A percentile compares a stretch with the other conserved stretches of the same genome.
These are phyloP conservation scores for Kwoniella europaea DNA, from an alignment of 768 basidiomycete genomes.

Conservation along the genomic window DNA sequence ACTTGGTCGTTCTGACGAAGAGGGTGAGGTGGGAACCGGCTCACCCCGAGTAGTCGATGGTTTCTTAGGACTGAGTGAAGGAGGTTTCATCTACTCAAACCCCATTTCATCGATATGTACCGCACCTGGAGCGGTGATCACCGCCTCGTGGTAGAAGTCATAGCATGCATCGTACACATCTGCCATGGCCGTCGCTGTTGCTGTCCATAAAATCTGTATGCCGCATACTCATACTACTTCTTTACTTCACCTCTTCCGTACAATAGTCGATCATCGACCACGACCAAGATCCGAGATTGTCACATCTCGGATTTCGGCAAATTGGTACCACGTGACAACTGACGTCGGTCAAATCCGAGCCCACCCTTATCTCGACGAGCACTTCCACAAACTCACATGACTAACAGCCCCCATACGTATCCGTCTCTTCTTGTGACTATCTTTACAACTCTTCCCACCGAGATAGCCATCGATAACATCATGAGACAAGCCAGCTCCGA, in stretches of 20 bases:
- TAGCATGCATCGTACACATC: neutral
- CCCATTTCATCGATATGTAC: constrained; percentile 29
- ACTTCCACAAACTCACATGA: neutral
- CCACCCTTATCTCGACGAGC: neutral
- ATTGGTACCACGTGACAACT: neutral
- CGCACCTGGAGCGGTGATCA: constrained; percentile 30
- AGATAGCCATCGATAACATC: neutral
- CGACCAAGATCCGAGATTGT: neutral
- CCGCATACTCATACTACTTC: no score
- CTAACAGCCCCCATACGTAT: neutral
- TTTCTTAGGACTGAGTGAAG: constrained; percentile 44
- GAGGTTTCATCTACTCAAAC: constrained; percentile 36
- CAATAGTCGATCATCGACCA: neutral
- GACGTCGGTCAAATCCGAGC: neutral
- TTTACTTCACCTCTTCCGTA: no score
- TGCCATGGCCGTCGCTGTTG: neutral
- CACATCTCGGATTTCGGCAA: neutral
- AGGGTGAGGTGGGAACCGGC: constrained; percentile 8
- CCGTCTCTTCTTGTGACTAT: neutral
- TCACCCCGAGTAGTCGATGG: constrained; percentile 34
- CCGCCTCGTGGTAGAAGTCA: constrained; percentile 9
- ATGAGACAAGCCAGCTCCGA: neutral
- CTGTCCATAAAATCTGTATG: no score
- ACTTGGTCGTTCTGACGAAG: constrained; percentile 17
- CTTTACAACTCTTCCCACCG: neutral